These are phyloP conservation scores for Plectranthus barbatus DNA, from an alignment of 257 asterid genomes.

Conservation along the genomic window DNA sequence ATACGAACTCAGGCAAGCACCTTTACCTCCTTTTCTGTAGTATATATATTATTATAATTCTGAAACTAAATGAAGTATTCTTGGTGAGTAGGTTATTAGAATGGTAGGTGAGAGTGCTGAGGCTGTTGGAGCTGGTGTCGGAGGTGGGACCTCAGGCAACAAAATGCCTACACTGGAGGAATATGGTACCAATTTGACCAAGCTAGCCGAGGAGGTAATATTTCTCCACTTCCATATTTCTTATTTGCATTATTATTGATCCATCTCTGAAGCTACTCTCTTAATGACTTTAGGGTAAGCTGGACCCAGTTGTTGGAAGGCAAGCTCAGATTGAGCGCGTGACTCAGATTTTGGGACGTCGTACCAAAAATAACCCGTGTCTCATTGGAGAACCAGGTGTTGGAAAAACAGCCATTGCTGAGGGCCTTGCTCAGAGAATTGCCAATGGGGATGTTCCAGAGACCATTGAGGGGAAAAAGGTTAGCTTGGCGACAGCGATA, in stretches of 20 bases:
- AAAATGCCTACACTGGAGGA: conserved; percentile 72
- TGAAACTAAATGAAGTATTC: not conserved
- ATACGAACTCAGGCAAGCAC: conserved; percentile 71
- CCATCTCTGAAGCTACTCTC: conserved; percentile 5
- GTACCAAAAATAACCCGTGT: conserved; percentile 90
- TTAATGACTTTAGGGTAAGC: conserved; percentile 56
- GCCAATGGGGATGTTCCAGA: conserved; percentile 87
- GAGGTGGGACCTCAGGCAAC: conserved; percentile 63
- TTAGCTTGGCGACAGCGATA: conserved; percentile 9
- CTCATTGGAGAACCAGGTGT: conserved; percentile 98
- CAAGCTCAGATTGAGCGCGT: conserved; percentile 85
- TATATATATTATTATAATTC: not conserved
- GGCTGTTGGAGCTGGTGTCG: conserved; percentile 71
- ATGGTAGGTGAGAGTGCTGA: conserved; percentile 77
- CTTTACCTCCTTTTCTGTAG: not conserved
- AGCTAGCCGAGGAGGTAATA: conserved; percentile 78
- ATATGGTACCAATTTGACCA: conserved; percentile 63
- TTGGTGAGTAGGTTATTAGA: conserved; percentile 43
- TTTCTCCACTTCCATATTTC: not conserved
- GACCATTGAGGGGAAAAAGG: conserved; percentile 89
- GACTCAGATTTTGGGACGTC: conserved; percentile 89
- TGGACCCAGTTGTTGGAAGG: conserved; percentile 93
- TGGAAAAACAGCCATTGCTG: conserved; percentile 96
- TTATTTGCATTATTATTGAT: not conserved
- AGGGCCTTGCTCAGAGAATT: conserved; percentile 92